Base-by-base conservation (phyloP, 352 stramenopile genomes). In the Globisporangium radiosum region DNA sequence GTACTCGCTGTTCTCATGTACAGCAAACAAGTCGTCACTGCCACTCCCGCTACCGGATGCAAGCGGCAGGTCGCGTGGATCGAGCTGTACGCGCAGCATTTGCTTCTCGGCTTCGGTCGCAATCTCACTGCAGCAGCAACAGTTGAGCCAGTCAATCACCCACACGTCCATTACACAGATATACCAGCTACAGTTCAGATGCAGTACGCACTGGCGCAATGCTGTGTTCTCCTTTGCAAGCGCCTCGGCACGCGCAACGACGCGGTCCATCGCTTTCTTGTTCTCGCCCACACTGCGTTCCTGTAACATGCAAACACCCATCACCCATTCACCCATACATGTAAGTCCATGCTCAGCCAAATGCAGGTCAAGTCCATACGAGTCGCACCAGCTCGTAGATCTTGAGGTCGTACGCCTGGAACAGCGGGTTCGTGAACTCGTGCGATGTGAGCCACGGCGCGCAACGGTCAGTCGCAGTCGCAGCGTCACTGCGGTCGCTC, bases 381-480 rank as follows among this genome's bases (percentile, higher is more conserved):
- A 38, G 5, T 14, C 73, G 17, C 64, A 90, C 73, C 65, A 85
- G 60, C n/a, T 89, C 80, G 19, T 84, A 73, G 42, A 93, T 93
- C 56, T 87, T 88, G 39, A 83, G 59, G 56, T 91, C 83, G 59
- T 93, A 93, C 14, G 81, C 75, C 54, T 88, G 76, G 36, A 93
- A 73, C 14, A 93, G 60, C 39, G 83, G 81, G 52, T 87, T 89
- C 56, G 73, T 81, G 66, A 82, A 85, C 61, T 88, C 81, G 36
- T 75, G 74, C n/a, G 78, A 72, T 5, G 78, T 80, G 52, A 90
- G 73, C 81, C 83, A 91, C 13, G 83, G 79, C 14, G 79, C 71
- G 9, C 79, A 59, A 9, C 48, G 61, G 7, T 3, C 45, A 1
- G 52, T 54, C 14, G 33, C 9, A 3, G 25, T 33, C 47, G 33